Evolutionary conservation across 306 rosid species (phyloP), one percentile per base, ranked within the genome.

Genomic region (Prunus padus): DNA sequence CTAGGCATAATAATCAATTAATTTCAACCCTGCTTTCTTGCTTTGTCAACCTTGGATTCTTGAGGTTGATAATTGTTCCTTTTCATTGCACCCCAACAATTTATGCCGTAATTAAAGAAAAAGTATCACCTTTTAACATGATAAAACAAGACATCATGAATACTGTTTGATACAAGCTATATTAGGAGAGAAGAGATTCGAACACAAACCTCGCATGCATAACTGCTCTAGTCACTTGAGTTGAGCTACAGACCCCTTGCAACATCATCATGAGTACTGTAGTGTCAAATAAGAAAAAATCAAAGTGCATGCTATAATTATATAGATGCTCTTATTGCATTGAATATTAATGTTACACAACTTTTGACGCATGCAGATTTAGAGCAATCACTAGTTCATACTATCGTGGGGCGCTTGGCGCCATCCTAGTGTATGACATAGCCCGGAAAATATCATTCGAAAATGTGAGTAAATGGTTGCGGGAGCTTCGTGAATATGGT

Each of bases 371-470:
- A 95, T 62, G 59, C 79, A 95, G 99, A 80, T 95, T 92, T 67
- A 92, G 97, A 55, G 99, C 99, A 16, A 95, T 95, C 49, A 95
- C 99, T 13, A 95, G 97, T 54, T 92, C 98, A 55, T 95, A 95
- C 73, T 95, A 95, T 81, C 87, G 97, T 26, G 99, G 99, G 75
- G 99, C 99, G 7, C 66, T 92, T 1, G 99, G 99, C 2, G 95
- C 97, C 40, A 73, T 95, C 54, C 82, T 95, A 37, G 96, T 92
- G 3, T 95, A 92, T 37, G 99, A 95, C 87, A 89, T 95, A 68
- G 87, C 93, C 2, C 78, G 88, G 51, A 11, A 70, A 25, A 26
- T 74, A 22, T 83, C 92, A 5, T 95, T 86, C 33, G 84, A 81
- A 15, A 95, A 84, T 56, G 86, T 86, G 40, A 64, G 71, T 31